Conservation (phyloP, 2,329 filamentous ascomycete species). For the Botrytis squamosa region DNA sequence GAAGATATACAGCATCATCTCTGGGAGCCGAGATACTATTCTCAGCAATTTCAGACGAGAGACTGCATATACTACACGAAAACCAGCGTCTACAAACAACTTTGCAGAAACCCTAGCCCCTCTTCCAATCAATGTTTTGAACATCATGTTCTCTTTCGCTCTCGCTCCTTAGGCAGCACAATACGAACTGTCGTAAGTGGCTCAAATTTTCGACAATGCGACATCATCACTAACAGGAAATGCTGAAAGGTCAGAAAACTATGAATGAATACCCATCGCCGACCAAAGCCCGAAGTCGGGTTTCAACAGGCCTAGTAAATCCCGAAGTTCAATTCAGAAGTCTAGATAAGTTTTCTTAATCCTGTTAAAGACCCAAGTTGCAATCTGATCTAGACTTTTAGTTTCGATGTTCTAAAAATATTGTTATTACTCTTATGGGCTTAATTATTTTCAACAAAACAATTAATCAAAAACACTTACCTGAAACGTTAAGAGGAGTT, state of each 20-base stretch:
- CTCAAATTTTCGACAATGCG: neutral
- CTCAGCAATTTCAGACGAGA: neutral
- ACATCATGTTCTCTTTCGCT: neutral
- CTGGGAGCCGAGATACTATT: neutral
- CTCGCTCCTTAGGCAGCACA: neutral
- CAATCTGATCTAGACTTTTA: neutral
- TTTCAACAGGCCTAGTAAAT: neutral
- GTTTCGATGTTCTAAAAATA: neutral
- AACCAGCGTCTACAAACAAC: neutral
- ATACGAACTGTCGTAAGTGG: neutral
- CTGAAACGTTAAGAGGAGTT: neutral
- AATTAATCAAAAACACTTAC: neutral
- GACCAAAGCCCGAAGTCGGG: neutral
- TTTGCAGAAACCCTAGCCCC: neutral
- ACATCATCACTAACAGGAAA: neutral
- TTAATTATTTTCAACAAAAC: neutral
- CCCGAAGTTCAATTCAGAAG: neutral
- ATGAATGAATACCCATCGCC: neutral
- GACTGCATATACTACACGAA: neutral
- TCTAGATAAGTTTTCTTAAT: neutral
- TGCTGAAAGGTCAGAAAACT: neutral
- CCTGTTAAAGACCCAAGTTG: neutral
- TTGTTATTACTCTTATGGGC: neutral
- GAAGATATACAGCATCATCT: neutral
- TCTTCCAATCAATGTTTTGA: neutral